Conservation (phyloP, 2,329 filamentous ascomycete genomes). For the Lachnellula cervina region DNA sequence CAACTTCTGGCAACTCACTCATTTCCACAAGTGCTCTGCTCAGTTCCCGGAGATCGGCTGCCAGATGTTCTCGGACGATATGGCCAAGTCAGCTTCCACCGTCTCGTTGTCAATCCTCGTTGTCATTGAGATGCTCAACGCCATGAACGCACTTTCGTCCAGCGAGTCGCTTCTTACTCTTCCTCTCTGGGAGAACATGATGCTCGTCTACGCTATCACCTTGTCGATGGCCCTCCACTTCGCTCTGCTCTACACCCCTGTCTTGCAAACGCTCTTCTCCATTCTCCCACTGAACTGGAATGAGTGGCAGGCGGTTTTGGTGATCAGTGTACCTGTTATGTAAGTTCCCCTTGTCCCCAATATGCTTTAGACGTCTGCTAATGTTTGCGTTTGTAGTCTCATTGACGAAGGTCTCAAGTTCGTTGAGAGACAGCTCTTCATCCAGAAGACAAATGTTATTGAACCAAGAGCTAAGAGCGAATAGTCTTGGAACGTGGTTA, state of each 20-base stretch:
- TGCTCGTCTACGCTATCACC: slow-evolving; percentile 89
- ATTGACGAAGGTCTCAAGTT: slow-evolving; percentile 67
- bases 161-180: slow-evolving; percentile 91
- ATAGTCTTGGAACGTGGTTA: slow-evolving; percentile 11
- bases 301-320: slow-evolving; percentile 89
- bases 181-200: slow-evolving; percentile 97
- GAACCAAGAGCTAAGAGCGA: slow-evolving; percentile 29
- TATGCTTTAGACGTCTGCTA: slow-evolving; percentile 6
- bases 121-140: slow-evolving; percentile 99
- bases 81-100: slow-evolving; percentile 85
- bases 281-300: slow-evolving; percentile 80
- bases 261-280: slow-evolving; percentile 83
- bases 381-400: slow-evolving; percentile 37
- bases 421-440: slow-evolving; percentile 50
- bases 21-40: slow-evolving; percentile 89
- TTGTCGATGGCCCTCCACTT: slow-evolving; percentile 96
- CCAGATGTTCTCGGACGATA: slow-evolving; percentile 81
- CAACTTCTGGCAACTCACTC: slow-evolving; percentile 78
- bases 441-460: slow-evolving; percentile 30
- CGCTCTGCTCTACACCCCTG: slow-evolving; percentile 83
- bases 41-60: slow-evolving; percentile 88
- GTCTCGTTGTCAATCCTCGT: slow-evolving; percentile 89
- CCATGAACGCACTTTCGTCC: slow-evolving; percentile 94
- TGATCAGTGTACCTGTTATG: slow-evolving; percentile 89
- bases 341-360: slow-evolving; percentile 45